Conservation (phyloP, 31 red algal genomes). For the Odonthalia washingtoniensis region DNA sequence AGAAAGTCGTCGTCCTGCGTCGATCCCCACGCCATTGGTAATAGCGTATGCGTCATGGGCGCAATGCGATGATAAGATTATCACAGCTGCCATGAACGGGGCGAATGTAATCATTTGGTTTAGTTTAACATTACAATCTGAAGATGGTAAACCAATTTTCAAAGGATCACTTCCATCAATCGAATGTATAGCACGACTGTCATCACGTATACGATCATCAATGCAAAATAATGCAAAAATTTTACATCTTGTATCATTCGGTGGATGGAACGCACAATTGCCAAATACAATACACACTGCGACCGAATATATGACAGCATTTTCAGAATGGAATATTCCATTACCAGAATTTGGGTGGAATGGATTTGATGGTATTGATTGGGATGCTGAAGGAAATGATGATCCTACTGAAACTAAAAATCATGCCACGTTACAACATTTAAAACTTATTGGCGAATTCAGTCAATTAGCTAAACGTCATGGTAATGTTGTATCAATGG, state of each 20-base stretch:
- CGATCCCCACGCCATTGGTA: background rate
- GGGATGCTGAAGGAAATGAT: constrained; percentile 6
- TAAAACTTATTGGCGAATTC: background rate
- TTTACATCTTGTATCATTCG: background rate
- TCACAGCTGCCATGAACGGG: background rate
- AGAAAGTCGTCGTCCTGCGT: no score
- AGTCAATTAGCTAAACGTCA: background rate
- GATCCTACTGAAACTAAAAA: background rate
- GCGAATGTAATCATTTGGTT: constrained; percentile 17
- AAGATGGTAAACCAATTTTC: background rate
- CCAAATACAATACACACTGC: background rate
- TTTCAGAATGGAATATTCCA: background rate
- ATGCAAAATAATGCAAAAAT: background rate
- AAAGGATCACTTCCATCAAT: background rate
- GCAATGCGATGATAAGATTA: constrained; percentile 5
- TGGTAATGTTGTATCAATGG: background rate
- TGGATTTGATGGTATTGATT: background rate
- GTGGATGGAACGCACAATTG: constrained; percentile 13
- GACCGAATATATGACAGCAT: background rate
- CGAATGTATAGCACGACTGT: background rate
- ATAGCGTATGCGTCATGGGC: constrained; percentile 15
- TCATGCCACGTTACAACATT: background rate
- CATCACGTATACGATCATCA: background rate
- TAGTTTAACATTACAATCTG: background rate
- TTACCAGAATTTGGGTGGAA: background rate